Percentiles rank a stretch among this genome's conserved stretches.
Evolutionary conservation across 257 asterid genomes (phyloP).

Genomic region (Nicotiana paniculata): DNA sequence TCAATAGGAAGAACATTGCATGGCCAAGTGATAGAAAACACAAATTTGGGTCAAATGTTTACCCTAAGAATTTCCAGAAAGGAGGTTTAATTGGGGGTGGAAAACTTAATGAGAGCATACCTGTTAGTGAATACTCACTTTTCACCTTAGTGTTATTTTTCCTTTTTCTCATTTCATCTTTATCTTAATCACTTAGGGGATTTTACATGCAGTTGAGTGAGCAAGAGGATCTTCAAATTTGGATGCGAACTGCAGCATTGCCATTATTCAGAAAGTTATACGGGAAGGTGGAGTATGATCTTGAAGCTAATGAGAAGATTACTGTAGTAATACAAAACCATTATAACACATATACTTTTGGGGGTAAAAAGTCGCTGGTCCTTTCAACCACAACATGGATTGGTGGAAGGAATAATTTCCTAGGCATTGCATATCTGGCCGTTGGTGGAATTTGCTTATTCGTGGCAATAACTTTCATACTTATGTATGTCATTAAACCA

Average conservation of each 20-base stretch:
- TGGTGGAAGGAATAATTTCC: conserved; percentile 78
- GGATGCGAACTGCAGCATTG: conserved; percentile 90
- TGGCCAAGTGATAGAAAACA: conserved; percentile 63
- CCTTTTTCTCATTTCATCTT: neutral
- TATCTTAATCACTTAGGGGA: neutral
- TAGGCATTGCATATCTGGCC: conserved; percentile 55
- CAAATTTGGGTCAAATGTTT: conserved; percentile 57
- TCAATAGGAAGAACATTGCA: conserved; percentile 60
- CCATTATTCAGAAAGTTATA: conserved; percentile 77
- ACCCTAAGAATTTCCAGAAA: conserved; percentile 70
- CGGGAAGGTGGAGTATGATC: conserved; percentile 73
- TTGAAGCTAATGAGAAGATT: conserved; percentile 57
- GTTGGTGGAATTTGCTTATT: conserved; percentile 70
- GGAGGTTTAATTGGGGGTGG: conserved; percentile 67
- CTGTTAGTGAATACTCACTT: conserved; percentile 46
- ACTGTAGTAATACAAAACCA: conserved; percentile 68
- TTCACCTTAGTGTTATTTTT: neutral
- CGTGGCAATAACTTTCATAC: conserved; percentile 46
- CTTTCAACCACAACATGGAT: conserved; percentile 90
- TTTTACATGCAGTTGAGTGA: conserved; percentile 54
- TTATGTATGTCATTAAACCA: conserved; percentile 64
- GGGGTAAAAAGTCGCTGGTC: conserved; percentile 67
- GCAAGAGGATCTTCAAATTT: conserved; percentile 90
- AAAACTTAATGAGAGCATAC: conserved; percentile 43
- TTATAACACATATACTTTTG: conserved; percentile 71